Conservation (phyloP, 2,329 filamentous ascomycete genomes). For the Xylariomycetidae sp. region DNA sequence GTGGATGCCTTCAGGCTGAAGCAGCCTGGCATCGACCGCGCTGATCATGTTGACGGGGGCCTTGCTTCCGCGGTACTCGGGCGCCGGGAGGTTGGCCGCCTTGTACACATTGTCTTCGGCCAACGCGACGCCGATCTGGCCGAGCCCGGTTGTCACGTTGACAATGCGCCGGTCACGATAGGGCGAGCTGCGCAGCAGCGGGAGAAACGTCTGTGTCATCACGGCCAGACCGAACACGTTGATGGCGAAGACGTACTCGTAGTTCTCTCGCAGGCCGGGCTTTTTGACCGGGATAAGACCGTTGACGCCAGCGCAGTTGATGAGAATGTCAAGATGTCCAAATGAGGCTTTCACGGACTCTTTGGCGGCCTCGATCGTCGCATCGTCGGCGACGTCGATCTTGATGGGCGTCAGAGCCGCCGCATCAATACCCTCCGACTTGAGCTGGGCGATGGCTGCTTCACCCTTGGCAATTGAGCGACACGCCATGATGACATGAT, state of each 20-base stretch:
- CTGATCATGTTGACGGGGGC: conserved; percentile 6
- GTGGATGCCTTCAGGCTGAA: too few species aligned
- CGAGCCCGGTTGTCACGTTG: conserved; percentile 4
- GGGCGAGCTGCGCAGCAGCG: conserved; percentile 2
- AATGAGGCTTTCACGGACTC: neutral
- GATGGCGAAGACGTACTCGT: conserved; percentile 2
- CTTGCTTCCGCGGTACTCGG: conserved; percentile 4
- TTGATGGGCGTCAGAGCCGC: neutral
- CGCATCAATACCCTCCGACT: neutral
- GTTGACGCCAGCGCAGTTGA: conserved; percentile 6
- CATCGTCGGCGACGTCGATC: neutral
- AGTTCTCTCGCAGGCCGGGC: conserved; percentile 1
- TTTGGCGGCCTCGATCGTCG: neutral
- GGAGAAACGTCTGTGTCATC: conserved; percentile 3
- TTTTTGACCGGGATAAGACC: neutral
- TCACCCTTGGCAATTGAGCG: neutral
- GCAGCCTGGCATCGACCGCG: too few species aligned
- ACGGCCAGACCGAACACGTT: conserved; percentile 6
- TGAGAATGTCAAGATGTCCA: conserved; percentile 5
- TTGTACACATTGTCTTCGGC: neutral
- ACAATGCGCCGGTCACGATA: conserved; percentile 5
- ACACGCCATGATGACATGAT: neutral
- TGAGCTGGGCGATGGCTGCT: neutral
- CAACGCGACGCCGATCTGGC: neutral
- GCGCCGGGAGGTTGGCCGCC: neutral